Evolutionary conservation across 148 eudicot species (phyloP).

Genomic region (Salicornia ramosissima): DNA sequence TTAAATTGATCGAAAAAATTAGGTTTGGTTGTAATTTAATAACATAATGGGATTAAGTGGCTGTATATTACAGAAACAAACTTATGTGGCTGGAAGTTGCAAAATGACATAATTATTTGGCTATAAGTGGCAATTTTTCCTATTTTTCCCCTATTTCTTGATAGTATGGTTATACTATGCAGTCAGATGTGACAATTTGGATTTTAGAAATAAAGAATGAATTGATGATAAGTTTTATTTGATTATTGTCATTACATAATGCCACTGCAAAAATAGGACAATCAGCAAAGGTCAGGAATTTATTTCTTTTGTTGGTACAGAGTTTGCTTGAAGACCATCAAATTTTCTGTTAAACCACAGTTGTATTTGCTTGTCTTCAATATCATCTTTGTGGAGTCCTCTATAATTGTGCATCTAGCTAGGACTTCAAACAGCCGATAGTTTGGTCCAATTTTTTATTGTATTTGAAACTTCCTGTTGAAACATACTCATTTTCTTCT

Average conservation of each 20-base stretch:
- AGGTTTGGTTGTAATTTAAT: too few relatives aligned
- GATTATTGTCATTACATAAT: background rate
- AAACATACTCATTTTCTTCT: background rate
- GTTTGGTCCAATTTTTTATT: too few relatives aligned
- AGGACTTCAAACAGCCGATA: background rate
- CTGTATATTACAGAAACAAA: too few relatives aligned
- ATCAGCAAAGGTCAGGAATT: background rate
- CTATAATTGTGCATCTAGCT: background rate
- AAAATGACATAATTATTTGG: too few relatives aligned
- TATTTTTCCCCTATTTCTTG: background rate
- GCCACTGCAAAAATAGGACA: background rate
- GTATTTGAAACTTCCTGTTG: background rate
- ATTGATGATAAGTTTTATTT: background rate
- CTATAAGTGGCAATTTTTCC: too few relatives aligned
- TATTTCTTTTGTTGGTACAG: background rate
- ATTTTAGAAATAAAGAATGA: background rate
- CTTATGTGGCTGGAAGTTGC: background rate
- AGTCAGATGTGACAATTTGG: background rate
- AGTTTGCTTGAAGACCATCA: background rate
- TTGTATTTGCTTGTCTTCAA: background rate
- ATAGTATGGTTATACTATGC: background rate
- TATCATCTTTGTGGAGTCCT: background rate
- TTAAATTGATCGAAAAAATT: too few relatives aligned
- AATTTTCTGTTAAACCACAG: too few relatives aligned
- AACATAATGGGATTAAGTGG: too few relatives aligned